Conservation (phyloP, 2,329 filamentous ascomycete genomes). For the Calonectria pauciramosa region DNA sequence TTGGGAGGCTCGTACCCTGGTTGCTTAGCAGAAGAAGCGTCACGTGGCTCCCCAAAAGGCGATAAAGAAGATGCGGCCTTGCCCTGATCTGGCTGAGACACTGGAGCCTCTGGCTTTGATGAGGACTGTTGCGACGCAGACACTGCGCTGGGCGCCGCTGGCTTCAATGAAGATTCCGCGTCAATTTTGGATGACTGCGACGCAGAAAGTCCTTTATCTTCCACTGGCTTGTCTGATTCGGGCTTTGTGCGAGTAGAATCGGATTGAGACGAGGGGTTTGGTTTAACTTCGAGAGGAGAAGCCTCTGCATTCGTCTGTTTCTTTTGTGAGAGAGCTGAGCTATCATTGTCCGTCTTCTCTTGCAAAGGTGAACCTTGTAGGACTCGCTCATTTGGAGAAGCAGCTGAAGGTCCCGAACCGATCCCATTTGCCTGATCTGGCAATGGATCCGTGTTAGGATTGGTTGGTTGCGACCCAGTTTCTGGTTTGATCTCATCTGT, state of each 20-base stretch:
- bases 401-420: too few relatives aligned
- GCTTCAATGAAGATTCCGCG: not conserved
- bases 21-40: not conserved
- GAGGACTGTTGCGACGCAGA: not conserved
- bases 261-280: not conserved
- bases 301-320: not conserved
- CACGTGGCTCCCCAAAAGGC: not conserved
- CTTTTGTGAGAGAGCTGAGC: not conserved
- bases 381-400: not conserved
- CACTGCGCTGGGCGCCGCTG: not conserved
- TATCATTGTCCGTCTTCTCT: not conserved
- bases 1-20: not conserved
- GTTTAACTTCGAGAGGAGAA: not conserved
- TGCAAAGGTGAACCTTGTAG: not conserved
- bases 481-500: not conserved
- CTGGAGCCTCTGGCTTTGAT: not conserved
- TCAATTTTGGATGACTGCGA: not conserved
- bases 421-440: not conserved
- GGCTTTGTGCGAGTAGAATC: not conserved
- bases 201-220: not conserved
- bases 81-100: not conserved
- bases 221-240: not conserved
- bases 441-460: not conserved
- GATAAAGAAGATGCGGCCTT: not conserved
- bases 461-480: not conserved